phyloP scores from a whole-genome alignment of 2,329 filamentous ascomycete species.

The Fusarium protoensiforme region DNA sequence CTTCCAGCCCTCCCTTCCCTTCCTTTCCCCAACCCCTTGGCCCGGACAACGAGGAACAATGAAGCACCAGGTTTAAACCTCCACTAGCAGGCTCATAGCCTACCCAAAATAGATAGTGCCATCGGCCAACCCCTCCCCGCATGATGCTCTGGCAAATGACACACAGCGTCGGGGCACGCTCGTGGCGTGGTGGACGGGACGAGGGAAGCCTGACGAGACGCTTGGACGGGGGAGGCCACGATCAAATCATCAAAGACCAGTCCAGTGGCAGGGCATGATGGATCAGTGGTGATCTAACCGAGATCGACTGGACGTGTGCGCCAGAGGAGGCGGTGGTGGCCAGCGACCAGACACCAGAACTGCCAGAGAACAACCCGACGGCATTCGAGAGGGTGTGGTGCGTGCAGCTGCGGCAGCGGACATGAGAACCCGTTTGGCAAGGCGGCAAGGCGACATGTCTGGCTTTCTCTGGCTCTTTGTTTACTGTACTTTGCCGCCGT shows the following conservation, averaged over 20 bases:
- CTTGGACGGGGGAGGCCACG: constrained; percentile 19
- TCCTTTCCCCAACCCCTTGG: constrained; percentile 17
- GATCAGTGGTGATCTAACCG: constrained; percentile 35
- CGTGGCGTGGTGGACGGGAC: constrained; percentile 23
- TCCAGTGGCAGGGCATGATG: constrained; percentile 17
- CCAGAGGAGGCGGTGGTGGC: constrained; percentile 20
- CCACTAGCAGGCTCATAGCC: constrained; percentile 19
- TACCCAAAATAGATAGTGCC: constrained; percentile 39
- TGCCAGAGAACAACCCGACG: constrained; percentile 10
- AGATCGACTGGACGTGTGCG: constrained; percentile 33
- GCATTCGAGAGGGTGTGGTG: constrained; percentile 24
- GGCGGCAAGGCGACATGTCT: constrained; percentile 21
- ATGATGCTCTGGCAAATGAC: constrained; percentile 39
- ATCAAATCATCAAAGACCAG: neutral
- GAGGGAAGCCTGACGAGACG: constrained; percentile 21
- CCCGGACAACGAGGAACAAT: constrained; percentile 16
- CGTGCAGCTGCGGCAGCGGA: constrained; percentile 1
- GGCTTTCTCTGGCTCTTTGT: neutral
- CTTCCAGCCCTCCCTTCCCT: neutral
- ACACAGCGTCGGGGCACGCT: constrained; percentile 18
- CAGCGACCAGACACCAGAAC: constrained; percentile 10
- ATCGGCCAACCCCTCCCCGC: constrained; percentile 35
- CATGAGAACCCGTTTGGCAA: constrained; percentile 12
- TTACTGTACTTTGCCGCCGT: constrained; percentile 30
- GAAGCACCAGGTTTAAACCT: constrained; percentile 28